Percentiles rank a stretch among this genome's conserved stretches.
These are phyloP conservation scores for Antitrichia curtipendula DNA, from an alignment of 225 moss, liverwort and hornwort species.

Conservation along the genomic window DNA sequence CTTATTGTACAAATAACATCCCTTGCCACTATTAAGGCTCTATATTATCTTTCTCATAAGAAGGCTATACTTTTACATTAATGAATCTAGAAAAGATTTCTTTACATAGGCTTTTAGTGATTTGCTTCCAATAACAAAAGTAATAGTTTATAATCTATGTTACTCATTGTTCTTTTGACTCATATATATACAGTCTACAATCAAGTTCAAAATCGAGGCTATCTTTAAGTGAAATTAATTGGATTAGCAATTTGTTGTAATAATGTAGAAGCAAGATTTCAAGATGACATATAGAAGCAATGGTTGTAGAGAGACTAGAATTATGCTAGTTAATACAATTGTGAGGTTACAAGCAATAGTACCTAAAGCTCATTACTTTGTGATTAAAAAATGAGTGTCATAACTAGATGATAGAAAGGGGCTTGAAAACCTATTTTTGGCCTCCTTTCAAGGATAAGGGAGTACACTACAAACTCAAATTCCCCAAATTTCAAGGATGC, in stretches of 20 bases:
- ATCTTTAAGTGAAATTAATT: neutral
- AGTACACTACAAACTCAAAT: rapidly evolving
- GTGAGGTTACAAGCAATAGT: neutral
- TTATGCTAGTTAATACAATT: neutral
- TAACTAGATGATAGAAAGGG: neutral
- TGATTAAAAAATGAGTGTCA: neutral
- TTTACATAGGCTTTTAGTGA: neutral
- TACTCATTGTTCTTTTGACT: neutral
- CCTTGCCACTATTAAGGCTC: neutral
- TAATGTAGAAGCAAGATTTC: neutral
- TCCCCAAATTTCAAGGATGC: neutral
- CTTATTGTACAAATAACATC: neutral
- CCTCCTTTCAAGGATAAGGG: neutral
- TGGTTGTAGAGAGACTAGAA: rapidly evolving
- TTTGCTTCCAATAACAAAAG: neutral
- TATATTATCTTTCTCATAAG: neutral
- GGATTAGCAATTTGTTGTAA: neutral
- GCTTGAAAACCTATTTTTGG: neutral
- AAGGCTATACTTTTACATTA: neutral
- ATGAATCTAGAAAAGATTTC: neutral
- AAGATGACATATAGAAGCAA: neutral
- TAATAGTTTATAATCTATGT: neutral
- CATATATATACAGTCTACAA: neutral
- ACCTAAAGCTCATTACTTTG: rapidly evolving
- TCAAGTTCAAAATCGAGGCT: neutral